phyloP scores from a whole-genome alignment of 768 basidiomycete species.

The Panaeolus cyanescens region DNA sequence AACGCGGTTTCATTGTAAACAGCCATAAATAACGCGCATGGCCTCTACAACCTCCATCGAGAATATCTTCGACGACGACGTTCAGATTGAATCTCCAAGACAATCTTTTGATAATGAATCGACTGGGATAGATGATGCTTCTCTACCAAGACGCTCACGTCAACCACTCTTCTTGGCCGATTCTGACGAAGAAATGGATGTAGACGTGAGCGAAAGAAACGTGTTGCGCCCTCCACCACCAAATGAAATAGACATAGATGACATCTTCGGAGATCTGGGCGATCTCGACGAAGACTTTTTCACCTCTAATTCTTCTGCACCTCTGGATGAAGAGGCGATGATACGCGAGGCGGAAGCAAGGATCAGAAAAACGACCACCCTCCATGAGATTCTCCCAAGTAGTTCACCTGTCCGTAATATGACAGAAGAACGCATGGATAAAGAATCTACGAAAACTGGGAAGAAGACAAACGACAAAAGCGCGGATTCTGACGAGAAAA shows the following conservation, averaged over 20 bases:
- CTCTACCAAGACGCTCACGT: slow-evolving; percentile 32
- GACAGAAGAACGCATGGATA: slow-evolving; percentile 16
- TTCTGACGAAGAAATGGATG: slow-evolving; percentile 52
- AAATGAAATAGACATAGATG: slow-evolving; percentile 51
- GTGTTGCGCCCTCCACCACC: slow-evolving; percentile 39
- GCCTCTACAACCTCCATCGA: slow-evolving; percentile 36
- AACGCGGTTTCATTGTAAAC: slow-evolving; percentile 34
- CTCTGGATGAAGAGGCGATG: slow-evolving; percentile 55
- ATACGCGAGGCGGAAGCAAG: slow-evolving; percentile 57
- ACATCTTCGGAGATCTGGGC: slow-evolving; percentile 39
- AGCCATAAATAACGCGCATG: slow-evolving; percentile 43
- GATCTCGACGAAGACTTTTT: slow-evolving; percentile 38
- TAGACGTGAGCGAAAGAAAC: slow-evolving; percentile 29
- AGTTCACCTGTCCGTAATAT: slow-evolving; percentile 49
- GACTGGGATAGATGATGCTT: slow-evolving; percentile 18
- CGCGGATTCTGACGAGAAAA: slow-evolving; percentile 35
- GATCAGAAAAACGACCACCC: slow-evolving; percentile 35
- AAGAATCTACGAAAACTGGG: slow-evolving; percentile 12
- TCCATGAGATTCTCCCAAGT: slow-evolving; percentile 49
- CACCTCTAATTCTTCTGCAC: slow-evolving; percentile 44
- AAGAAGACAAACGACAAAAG: slow-evolving; percentile 24
- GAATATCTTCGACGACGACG: slow-evolving; percentile 61
- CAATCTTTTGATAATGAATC: slow-evolving; percentile 13
- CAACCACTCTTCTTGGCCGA: slow-evolving; percentile 60
- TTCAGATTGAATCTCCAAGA: slow-evolving; percentile 23